Conservation (phyloP, 331 rosid species). For the Phaseolus coccineus region DNA sequence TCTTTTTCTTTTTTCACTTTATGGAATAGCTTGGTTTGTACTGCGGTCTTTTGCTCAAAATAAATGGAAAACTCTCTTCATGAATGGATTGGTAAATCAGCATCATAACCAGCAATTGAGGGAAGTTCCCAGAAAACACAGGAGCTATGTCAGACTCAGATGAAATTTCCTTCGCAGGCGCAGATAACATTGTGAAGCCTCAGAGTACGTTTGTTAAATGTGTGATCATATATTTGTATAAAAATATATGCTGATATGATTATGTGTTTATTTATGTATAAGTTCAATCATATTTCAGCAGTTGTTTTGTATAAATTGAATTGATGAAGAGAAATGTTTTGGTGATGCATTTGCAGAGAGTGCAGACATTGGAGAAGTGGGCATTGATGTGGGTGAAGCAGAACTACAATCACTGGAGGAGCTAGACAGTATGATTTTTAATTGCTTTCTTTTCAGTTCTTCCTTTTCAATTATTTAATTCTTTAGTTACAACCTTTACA, state of each 20-base stretch:
- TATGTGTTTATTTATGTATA: neutral
- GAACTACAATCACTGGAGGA: neutral
- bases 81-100: neutral
- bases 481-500: too few relatives aligned
- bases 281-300: neutral
- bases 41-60: neutral
- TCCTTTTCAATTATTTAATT: too few relatives aligned
- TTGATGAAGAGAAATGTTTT: neutral
- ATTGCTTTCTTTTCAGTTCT: neutral
- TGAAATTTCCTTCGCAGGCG: neutral
- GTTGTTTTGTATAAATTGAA: neutral
- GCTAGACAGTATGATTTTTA: neutral
- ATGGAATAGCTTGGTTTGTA: neutral
- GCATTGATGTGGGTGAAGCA: neutral
- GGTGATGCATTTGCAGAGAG: neutral
- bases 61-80: too few relatives aligned
- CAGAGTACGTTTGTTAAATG: neutral
- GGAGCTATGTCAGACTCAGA: neutral
- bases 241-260: neutral
- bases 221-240: neutral
- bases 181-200: neutral
- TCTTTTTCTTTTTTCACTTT: neutral
- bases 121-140: neutral
- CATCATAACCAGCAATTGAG: neutral
- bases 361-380: neutral